Conservation (phyloP, 2,329 filamentous ascomycete genomes). For the Emmonsia crescens region DNA sequence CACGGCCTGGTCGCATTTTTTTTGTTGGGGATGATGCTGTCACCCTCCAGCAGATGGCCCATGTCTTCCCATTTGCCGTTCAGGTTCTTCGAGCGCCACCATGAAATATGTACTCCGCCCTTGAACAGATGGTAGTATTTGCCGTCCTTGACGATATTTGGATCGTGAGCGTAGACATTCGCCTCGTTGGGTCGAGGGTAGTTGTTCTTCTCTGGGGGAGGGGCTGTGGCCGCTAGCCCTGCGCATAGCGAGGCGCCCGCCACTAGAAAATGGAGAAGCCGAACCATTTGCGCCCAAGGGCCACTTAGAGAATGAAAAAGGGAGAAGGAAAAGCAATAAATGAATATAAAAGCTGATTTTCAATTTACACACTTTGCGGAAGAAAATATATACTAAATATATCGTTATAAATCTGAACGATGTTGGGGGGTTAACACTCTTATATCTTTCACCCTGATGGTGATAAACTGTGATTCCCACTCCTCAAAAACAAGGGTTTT, state of each 20-base stretch:
- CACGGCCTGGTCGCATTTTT: constrained; percentile 24
- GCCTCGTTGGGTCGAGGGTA: neutral
- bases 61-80: constrained; percentile 24
- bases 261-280: neutral
- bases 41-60: constrained; percentile 22
- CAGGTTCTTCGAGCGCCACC: constrained; percentile 19
- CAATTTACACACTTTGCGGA: neutral
- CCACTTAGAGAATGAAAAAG: neutral
- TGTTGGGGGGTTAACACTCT: neutral
- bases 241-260: neutral
- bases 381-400: neutral
- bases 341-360: neutral
- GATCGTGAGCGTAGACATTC: constrained; percentile 19
- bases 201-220: neutral
- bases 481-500: neutral
- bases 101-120: constrained; percentile 20
- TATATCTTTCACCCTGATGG: neutral
- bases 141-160: constrained; percentile 21
- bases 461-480: neutral
- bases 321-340: neutral
- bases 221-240: neutral
- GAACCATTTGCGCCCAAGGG: neutral
- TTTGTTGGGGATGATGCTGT: constrained; percentile 21
- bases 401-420: too few relatives aligned
- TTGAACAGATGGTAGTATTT: constrained; percentile 26